phyloP scores from a whole-genome alignment of 2,329 filamentous ascomycete species.

The Venturia effusa region DNA sequence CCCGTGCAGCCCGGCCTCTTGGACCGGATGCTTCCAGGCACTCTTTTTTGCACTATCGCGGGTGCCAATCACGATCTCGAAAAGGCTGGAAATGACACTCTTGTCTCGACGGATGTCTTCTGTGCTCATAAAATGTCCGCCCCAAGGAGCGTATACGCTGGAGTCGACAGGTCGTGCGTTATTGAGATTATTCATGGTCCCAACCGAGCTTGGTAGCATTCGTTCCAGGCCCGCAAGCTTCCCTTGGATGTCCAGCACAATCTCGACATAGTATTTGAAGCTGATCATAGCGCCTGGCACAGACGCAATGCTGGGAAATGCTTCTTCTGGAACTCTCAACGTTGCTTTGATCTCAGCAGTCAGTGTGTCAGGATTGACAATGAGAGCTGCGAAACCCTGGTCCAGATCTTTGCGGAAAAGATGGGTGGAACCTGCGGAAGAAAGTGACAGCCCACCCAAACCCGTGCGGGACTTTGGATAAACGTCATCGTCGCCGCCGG shows the following conservation, averaged over 20 bases:
- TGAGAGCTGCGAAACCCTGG: slow-evolving; percentile 77
- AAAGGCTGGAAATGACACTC: slow-evolving; percentile 75
- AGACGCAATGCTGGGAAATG: slow-evolving; percentile 80
- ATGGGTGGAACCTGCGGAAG: slow-evolving; percentile 75
- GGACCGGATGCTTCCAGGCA: slow-evolving; percentile 7
- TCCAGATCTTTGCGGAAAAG: slow-evolving; percentile 93
- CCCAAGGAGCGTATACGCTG: slow-evolving; percentile 43
- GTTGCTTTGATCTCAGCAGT: slow-evolving; percentile 71
- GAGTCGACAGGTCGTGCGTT: slow-evolving; percentile 17
- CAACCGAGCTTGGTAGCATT: slow-evolving; percentile 42
- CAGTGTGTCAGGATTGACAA: slow-evolving; percentile 72
- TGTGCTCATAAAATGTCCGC: slow-evolving; percentile 72
- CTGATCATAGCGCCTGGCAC: slow-evolving; percentile 91
- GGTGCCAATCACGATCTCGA: slow-evolving; percentile 82
- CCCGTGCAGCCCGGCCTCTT: not conserved
- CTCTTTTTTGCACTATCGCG: slow-evolving; percentile 56
- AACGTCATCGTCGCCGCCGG: slow-evolving; percentile 63
- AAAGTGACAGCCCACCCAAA: slow-evolving; percentile 74
- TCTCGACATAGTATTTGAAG: slow-evolving; percentile 89
- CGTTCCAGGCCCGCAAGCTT: slow-evolving; percentile 68
- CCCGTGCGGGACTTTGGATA: slow-evolving; percentile 83
- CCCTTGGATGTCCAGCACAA: slow-evolving; percentile 84
- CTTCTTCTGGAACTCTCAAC: slow-evolving; percentile 78
- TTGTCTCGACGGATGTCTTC: slow-evolving; percentile 79
- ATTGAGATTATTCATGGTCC: slow-evolving; percentile 31